phyloP scores from a whole-genome alignment of 2,329 filamentous ascomycete species.

The Tolypocladium endophyticum region DNA sequence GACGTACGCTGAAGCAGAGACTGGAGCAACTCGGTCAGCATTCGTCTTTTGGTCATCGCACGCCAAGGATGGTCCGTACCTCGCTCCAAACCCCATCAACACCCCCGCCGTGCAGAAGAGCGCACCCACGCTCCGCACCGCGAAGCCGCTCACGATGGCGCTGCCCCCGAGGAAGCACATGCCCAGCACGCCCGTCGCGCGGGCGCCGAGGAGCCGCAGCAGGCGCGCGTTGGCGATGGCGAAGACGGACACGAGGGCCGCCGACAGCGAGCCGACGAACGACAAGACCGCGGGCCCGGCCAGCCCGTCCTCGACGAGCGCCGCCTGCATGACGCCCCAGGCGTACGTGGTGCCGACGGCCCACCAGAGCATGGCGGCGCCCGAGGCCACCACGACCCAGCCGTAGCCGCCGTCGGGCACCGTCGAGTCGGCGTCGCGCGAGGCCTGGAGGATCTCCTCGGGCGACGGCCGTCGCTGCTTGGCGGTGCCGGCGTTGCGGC shows the following conservation, averaged over 20 bases:
- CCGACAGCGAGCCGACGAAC: constrained; percentile 45
- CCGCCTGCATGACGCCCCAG: constrained; percentile 52
- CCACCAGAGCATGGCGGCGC: constrained; percentile 44
- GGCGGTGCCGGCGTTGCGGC: neutral
- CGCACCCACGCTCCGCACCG: constrained; percentile 7
- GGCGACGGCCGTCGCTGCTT: neutral
- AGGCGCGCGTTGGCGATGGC: constrained; percentile 42
- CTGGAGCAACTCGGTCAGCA: neutral
- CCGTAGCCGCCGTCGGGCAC: constrained; percentile 46
- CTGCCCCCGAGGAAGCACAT: constrained; percentile 38
- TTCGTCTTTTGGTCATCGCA: neutral
- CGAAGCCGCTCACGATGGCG: constrained; percentile 31
- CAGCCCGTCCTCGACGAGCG: constrained; percentile 37
- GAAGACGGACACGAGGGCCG: constrained; percentile 38
- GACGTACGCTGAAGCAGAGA: neutral
- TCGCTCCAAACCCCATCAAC: neutral
- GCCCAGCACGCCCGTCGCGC: constrained; percentile 34
- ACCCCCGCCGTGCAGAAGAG: neutral
- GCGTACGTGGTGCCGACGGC: constrained; percentile 43
- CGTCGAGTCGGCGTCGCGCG: constrained; percentile 30
- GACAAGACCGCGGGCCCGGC: constrained; percentile 41
- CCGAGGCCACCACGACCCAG: constrained; percentile 42
- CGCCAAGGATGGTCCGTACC: neutral
- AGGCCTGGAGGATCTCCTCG: constrained; percentile 26
- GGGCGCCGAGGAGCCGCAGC: constrained; percentile 37